phyloP scores from a whole-genome alignment of 2,329 filamentous ascomycete species.

The Didymella exigua region DNA sequence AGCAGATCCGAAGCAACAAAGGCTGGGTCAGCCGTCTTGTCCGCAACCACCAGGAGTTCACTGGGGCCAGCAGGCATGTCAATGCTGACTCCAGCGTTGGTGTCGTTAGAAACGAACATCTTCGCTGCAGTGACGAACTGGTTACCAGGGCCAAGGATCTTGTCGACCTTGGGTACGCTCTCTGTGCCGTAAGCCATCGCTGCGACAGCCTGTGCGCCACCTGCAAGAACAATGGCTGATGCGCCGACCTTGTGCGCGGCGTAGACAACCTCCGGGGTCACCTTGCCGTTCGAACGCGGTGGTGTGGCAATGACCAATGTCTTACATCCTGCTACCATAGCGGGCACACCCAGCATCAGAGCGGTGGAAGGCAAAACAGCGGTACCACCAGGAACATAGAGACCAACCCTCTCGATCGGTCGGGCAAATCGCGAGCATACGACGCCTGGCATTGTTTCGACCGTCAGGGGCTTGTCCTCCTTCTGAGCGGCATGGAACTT shows the following conservation, averaged over 20 bases:
- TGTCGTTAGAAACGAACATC: conserved; percentile 98
- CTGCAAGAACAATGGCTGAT: conserved; percentile 92
- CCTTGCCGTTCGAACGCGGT: conserved; percentile 82
- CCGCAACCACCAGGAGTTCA: conserved; percentile 94
- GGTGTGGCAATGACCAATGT: conserved; percentile 94
- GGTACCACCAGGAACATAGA: conserved; percentile 95
- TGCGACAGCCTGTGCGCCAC: conserved; percentile 92
- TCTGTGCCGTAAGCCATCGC: conserved; percentile 98
- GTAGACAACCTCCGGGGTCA: conserved; percentile 97
- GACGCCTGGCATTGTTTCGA: conserved; percentile 98
- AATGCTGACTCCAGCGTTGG: conserved; percentile 90
- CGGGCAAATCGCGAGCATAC: conserved; percentile 91
- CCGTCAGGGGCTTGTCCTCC: conserved; percentile 77
- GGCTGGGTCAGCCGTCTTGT: conserved; percentile 83
- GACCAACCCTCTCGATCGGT: conserved; percentile 92
- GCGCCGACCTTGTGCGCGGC: conserved; percentile 96
- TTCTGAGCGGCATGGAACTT: conserved; percentile 93
- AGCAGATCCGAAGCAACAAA: conserved; percentile 96
- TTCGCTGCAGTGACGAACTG: conserved; percentile 98
- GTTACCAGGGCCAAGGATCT: conserved; percentile 96
- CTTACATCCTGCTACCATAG: conserved; percentile 95
- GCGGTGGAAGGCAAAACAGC: conserved; percentile 97
- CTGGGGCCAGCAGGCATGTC: conserved; percentile 98
- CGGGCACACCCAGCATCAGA: conserved; percentile 96
- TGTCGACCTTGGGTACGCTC: conserved; percentile 94